phyloP scores from a whole-genome alignment of 2,329 filamentous ascomycete species.

The Daldinia eschscholtzii region DNA sequence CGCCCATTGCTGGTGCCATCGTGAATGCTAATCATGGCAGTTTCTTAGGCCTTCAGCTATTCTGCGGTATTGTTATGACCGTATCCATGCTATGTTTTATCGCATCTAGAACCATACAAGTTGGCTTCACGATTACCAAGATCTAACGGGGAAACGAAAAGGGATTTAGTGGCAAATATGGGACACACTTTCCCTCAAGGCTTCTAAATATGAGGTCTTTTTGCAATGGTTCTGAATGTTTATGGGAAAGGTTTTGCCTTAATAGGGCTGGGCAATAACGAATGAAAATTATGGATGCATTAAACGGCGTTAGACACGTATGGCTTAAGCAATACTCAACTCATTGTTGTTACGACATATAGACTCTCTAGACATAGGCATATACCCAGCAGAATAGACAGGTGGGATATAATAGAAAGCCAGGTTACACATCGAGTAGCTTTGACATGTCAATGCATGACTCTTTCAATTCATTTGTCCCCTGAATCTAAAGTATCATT shows the following conservation, averaged over 20 bases:
- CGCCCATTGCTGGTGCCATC: slow-evolving; percentile 75
- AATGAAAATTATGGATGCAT: background rate
- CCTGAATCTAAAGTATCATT: too few relatives aligned
- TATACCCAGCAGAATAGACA: slow-evolving; percentile 1
- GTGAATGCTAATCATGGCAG: slow-evolving; percentile 63
- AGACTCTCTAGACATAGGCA: background rate
- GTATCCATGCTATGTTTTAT: slow-evolving; percentile 46
- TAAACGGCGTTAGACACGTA: slow-evolving; percentile 5
- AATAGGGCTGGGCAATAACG: background rate
- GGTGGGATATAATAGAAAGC: background rate
- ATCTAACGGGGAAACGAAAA: slow-evolving; percentile 19
- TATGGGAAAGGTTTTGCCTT: background rate
- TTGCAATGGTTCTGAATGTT: background rate
- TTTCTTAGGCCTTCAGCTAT: slow-evolving; percentile 73
- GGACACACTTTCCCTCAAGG: background rate
- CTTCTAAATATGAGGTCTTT: background rate
- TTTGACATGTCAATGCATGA: background rate
- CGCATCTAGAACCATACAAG: slow-evolving; percentile 46
- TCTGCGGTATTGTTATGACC: slow-evolving; percentile 67
- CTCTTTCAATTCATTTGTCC: background rate
- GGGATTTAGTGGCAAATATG: background rate
- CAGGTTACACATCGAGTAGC: background rate
- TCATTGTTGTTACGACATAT: background rate
- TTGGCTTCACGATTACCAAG: slow-evolving; percentile 45
- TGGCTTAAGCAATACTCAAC: background rate